Percentiles rank a stretch among this genome's conserved stretches.
Conservation (phyloP, 495 filamentous ascomycete genomes). For the Neurospora hispaniola region DNA sequence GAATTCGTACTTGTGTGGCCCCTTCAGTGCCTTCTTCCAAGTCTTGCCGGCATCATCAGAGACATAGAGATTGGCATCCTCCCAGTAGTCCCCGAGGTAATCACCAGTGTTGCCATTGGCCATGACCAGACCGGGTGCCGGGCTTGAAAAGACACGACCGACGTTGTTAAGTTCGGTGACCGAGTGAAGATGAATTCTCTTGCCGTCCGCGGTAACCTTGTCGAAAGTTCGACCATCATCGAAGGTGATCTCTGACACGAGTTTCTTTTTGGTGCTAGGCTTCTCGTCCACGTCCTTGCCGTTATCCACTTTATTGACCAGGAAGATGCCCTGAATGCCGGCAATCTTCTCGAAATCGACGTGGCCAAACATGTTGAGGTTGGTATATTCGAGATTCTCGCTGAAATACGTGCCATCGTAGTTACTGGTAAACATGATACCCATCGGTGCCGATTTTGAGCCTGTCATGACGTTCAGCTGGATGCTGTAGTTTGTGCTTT, state of each 20-base stretch:
- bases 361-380: constrained; percentile 55
- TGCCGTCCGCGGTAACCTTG: constrained; percentile 39
- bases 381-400: constrained; percentile 81
- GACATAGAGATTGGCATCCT: constrained; percentile 70
- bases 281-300: constrained; percentile 59
- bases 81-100: constrained; percentile 45
- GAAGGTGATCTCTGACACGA: constrained; percentile 76
- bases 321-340: constrained; percentile 78
- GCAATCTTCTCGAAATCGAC: constrained; percentile 93
- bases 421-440: constrained; percentile 83
- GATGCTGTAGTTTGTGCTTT: constrained; percentile 94
- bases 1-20: constrained; percentile 91
- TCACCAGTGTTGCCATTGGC: constrained; percentile 81
- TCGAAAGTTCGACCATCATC: constrained; percentile 81
- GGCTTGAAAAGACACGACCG: constrained; percentile 86
- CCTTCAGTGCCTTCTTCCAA: constrained; percentile 62
- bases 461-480: constrained; percentile 85
- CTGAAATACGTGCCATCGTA: constrained; percentile 94
- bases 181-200: constrained; percentile 76
- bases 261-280: constrained; percentile 44
- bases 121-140: constrained; percentile 86
- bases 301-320: constrained; percentile 86
- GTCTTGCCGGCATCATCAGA: constrained; percentile 85
- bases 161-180: constrained; percentile 69
- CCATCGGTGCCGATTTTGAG: constrained; percentile 53